Percentiles rank a stretch among this genome's conserved stretches.
Evolutionary conservation across 2,329 filamentous ascomycete species (phyloP).

Genomic region (Calonectria fujianensis): DNA sequence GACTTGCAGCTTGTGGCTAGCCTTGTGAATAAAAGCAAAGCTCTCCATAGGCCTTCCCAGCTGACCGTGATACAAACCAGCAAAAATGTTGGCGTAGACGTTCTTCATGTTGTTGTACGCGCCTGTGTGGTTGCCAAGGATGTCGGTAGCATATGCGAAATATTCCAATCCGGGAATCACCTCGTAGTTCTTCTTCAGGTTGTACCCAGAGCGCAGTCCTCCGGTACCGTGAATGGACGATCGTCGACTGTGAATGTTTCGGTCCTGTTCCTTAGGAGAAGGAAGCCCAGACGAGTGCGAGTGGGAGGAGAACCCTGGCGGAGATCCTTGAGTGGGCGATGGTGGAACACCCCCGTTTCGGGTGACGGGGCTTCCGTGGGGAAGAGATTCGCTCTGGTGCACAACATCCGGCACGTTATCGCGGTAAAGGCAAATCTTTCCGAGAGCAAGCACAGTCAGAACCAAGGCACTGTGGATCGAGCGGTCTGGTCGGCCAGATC

Average conservation of each 20-base stretch:
- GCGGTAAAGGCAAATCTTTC: conserved; percentile 82
- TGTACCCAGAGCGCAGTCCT: conserved; percentile 54
- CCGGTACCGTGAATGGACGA: conserved; percentile 69
- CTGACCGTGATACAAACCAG: conserved; percentile 92
- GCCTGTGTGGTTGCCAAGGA: conserved; percentile 87
- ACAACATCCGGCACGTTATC: conserved; percentile 76
- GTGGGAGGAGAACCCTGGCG: conserved; percentile 66
- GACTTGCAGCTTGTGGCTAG: conserved; percentile 77
- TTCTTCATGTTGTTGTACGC: conserved; percentile 87
- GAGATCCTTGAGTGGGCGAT: conserved; percentile 74
- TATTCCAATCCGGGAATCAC: conserved; percentile 93
- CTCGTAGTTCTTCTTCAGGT: conserved; percentile 80
- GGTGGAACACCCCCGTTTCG: conserved; percentile 70
- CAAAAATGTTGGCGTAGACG: conserved; percentile 89
- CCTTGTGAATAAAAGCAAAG: conserved; percentile 76
- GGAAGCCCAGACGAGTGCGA: conserved; percentile 70
- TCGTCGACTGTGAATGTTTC: conserved; percentile 67
- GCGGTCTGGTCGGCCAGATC: conserved; percentile 73
- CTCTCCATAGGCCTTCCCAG: conserved; percentile 91
- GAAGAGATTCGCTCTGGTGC: conserved; percentile 56
- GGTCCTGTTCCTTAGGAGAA: conserved; percentile 72
- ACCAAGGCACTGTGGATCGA: conserved; percentile 89
- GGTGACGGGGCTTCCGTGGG: conserved; percentile 61
- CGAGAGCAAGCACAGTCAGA: conserved; percentile 88
- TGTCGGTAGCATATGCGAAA: conserved; percentile 89